Percentiles rank a stretch among this genome's conserved stretches.
phyloP scores from a whole-genome alignment of 192 early-diverging fungal species.

The Coemansia pectinata region DNA sequence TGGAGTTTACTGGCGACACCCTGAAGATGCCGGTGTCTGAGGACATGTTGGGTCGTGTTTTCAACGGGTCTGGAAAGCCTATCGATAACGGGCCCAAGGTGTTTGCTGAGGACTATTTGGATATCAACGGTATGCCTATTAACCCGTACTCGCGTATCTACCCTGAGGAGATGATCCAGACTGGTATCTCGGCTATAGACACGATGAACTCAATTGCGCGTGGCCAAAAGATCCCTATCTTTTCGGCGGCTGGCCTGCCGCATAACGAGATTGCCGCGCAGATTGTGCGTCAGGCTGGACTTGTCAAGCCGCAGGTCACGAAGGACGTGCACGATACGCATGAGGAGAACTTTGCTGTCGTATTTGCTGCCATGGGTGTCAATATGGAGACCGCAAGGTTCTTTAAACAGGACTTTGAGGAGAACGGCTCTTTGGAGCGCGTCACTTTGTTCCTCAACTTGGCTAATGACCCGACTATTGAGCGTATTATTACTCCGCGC shows the following conservation, averaged over 20 bases:
- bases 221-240: slow-evolving; percentile 99
- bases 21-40: slow-evolving; percentile 97
- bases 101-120: slow-evolving; percentile 98
- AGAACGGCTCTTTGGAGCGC: slow-evolving; percentile 98
- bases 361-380: slow-evolving; percentile 99
- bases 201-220: slow-evolving; percentile 99
- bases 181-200: slow-evolving; percentile 98
- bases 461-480: slow-evolving; percentile 99
- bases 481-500: slow-evolving; percentile 99
- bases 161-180: slow-evolving; percentile 99
- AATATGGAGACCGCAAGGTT: slow-evolving; percentile 99
- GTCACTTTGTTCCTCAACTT: slow-evolving; percentile 99
- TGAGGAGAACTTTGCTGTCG: slow-evolving; percentile 99
- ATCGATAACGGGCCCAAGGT: slow-evolving; percentile 99
- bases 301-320: slow-evolving; percentile 83
- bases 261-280: slow-evolving; percentile 99
- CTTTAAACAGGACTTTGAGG: slow-evolving; percentile 99
- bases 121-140: slow-evolving; percentile 86
- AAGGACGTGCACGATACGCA: slow-evolving; percentile 95
- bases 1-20: slow-evolving; percentile 94
- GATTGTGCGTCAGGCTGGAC: slow-evolving; percentile 98
- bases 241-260: slow-evolving; percentile 96
- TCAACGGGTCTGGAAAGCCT: slow-evolving; percentile 98
- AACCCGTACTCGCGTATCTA: slow-evolving; percentile 99
- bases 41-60: slow-evolving; percentile 98